Base-by-base conservation (phyloP, 1,139 yeast genomes). In the Blastobotrys indianensis region DNA sequence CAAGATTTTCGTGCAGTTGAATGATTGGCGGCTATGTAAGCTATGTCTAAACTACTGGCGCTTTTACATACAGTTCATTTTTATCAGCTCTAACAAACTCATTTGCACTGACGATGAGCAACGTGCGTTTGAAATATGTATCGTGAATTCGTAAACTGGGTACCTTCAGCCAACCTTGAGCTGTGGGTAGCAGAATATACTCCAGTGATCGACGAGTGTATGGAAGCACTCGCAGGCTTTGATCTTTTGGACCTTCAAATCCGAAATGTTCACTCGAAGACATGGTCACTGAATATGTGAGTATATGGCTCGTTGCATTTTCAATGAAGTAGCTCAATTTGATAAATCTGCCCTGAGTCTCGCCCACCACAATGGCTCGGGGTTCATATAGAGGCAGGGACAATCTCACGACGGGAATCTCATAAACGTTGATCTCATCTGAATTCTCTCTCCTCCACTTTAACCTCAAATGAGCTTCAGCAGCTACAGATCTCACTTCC, bases 281-380 rank as follows among this genome's bases (percentile, higher is more conserved):
- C 61, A 73, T 60, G 4, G 64, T 58, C 3, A 82, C 73, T 6
- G 83, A 70, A 59, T 84, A 85, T 2, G 79, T 77, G 52, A 85
- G 78, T 2, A 81, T 73, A 46, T 82, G 70, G 3, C 82, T 74
- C 0, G 94, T 82, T 7, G 94, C 88, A 57, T 85, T 85, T 59
- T 85, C 95, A 42, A 85, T 59, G 44, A 74, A 71, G 57, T 78
- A 85, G 10, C 61, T 67, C 35, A 80, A 63, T 32, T 60, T 61
- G 32, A 67, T 54, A 11, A 49, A 54, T 11, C 53, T 55, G 7
- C 43, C 46, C 9, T 34, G 32, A 36, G 41, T 34, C n/a, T 49
- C 49, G 42, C 35, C 36, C 33, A 59, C 63, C 3, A 80, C 69
- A 32, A 84, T 63, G 0, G 82, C 80, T 41, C 94, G 64, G 1